Conservation (phyloP, 768 basidiomycete species). For the Leccinum longicurvipes region DNA sequence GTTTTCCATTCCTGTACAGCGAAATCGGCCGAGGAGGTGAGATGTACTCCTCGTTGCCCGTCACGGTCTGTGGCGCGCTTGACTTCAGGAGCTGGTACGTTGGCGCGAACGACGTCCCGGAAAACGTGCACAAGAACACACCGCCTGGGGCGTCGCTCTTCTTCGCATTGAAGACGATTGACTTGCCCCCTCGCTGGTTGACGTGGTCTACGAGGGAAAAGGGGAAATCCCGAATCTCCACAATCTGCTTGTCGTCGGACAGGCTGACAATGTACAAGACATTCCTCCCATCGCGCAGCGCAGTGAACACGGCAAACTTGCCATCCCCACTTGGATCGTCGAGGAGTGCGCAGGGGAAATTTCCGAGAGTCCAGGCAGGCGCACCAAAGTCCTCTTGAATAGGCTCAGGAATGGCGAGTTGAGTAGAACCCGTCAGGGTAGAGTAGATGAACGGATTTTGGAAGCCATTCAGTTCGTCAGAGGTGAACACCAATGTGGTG, state of each 20-base stretch:
- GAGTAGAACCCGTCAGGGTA: constrained; percentile 26
- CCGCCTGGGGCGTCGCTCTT: constrained; percentile 32
- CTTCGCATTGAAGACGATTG: constrained; percentile 34
- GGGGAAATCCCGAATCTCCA: constrained; percentile 31
- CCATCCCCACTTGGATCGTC: constrained; percentile 27
- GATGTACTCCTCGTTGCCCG: constrained; percentile 30
- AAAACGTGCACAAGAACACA: constrained; percentile 30
- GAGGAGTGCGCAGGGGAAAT: constrained; percentile 45
- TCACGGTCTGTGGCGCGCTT: constrained; percentile 17
- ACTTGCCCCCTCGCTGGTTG: constrained; percentile 17
- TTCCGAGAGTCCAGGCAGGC: constrained; percentile 55
- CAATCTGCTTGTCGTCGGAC: constrained; percentile 19
- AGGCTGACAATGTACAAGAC: constrained; percentile 34
- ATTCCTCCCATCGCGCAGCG: constrained; percentile 32
- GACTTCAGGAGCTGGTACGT: constrained; percentile 23
- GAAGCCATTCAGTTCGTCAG: constrained; percentile 57
- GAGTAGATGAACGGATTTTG: constrained; percentile 64
- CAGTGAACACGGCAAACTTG: constrained; percentile 29
- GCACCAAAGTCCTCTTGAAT: constrained; percentile 53
- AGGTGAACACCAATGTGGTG: constrained; percentile 57
- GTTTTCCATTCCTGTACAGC: constrained; percentile 34
- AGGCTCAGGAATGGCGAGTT: constrained; percentile 35
- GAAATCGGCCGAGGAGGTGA: constrained; percentile 50
- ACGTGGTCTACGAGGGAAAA: constrained; percentile 31
- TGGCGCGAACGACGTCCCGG: constrained; percentile 20